A percentile compares a stretch with the other conserved stretches of the same genome.
Conservation (phyloP, 2,329 filamentous ascomycete genomes). For the Aspergillus costaricaensis region DNA sequence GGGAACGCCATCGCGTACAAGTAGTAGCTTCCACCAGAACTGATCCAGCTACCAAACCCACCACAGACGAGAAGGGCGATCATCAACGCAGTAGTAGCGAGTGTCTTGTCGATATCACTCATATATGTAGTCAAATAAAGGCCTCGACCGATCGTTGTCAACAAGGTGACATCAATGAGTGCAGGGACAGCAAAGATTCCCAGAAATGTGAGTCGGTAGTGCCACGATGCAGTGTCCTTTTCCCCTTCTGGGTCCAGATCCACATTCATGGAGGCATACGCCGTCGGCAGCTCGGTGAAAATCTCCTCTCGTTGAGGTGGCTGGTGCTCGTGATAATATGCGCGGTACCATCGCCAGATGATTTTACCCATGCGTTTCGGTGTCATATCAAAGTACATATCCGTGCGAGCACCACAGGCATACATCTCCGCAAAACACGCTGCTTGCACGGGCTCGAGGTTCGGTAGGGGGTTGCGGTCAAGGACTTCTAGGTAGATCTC, state of each 20-base stretch:
- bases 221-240: conserved; percentile 45
- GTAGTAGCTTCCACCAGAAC: conserved; percentile 63
- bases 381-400: conserved; percentile 60
- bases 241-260: conserved; percentile 51
- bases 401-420: conserved; percentile 63
- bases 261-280: conserved; percentile 55
- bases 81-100: conserved; percentile 60
- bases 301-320: conserved; percentile 14
- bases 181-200: conserved; percentile 64
- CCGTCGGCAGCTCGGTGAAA: conserved; percentile 48
- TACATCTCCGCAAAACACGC: conserved; percentile 65
- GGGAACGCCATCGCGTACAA: conserved; percentile 58
- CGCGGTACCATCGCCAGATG: conserved; percentile 42
- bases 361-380: conserved; percentile 51
- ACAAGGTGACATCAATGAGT: conserved; percentile 60
- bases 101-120: conserved; percentile 46
- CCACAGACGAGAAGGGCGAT: conserved; percentile 60
- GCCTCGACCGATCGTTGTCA: conserved; percentile 61
- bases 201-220: conserved; percentile 58
- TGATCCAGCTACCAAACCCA: conserved; percentile 64
- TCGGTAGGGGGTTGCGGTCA: conserved; percentile 62
- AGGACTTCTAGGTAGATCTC: conserved; percentile 65
- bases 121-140: conserved; percentile 63
- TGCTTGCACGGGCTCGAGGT: conserved; percentile 62
- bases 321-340: conserved; percentile 46